Evolutionary conservation across 2,329 filamentous ascomycete species (phyloP), one percentile per base, ranked within the genome.

Genomic region (Ceratocystis eucalypticola): DNA sequence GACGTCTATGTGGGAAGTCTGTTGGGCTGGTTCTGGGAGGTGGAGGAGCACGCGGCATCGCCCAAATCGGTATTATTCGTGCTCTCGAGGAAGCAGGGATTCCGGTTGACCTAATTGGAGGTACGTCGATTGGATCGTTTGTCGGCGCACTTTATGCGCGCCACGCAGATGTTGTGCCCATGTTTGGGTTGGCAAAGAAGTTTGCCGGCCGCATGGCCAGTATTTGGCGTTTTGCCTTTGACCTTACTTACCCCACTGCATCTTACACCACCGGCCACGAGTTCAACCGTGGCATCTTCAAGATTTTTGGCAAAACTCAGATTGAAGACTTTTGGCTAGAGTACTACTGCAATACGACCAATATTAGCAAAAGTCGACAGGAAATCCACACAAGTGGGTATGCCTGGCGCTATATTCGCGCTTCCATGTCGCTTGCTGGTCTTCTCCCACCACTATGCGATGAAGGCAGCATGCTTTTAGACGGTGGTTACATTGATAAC

Each of bases 261-360:
- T 96, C 93, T 1, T 99, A 99, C 76, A 99, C 95, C 0, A 99
- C 94, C 0, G 94, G 94, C 0, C 94, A 99, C 73, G 94, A 99
- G 72, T 99, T 99, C 82, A 99, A 99, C 72, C 89, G 94, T 5
- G 94, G 94, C 50, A 96, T 99, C 70, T 99, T 96, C 84, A 99
- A 99, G 76, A 91, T 93, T 0, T 96, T 99, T 74, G 94, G 92
- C 15, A 91, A 96, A 72, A 89, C 90, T 8, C 94, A 97, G 74
- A 97, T 99, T 67, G 94, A 99, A 76, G 94, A 99, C 75, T 99
- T 97, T 73, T 99, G 94, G 94, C 83, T 99, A 10, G 91, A 96
- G 71, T 99, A 91, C 74, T 99, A 99, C 77, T 99, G 95, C 82
- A 99, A 99, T 76, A 97, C 94, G 0, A 99, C 95, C 46, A 99